These are phyloP conservation scores for Backusella mclennaniae DNA, from an alignment of 192 early-diverging fungal genomes.

Conservation along the genomic window DNA sequence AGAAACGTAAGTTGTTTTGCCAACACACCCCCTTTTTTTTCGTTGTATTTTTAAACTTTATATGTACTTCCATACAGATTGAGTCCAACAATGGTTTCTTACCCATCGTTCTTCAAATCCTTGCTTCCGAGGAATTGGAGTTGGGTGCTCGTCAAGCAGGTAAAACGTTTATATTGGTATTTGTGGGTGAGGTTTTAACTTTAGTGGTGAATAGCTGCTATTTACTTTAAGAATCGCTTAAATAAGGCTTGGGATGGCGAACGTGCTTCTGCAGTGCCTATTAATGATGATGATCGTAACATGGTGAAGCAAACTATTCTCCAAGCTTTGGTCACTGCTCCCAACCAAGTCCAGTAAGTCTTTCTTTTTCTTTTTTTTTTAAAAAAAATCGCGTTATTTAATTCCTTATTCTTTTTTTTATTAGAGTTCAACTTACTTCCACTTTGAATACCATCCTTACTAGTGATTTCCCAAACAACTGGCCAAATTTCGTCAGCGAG, in stretches of 20 bases:
- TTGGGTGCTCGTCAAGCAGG: constrained; percentile 57
- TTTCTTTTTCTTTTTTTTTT: neutral
- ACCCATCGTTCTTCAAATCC: constrained; percentile 50
- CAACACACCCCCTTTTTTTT: neutral
- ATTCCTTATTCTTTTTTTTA: neutral
- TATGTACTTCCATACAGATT: constrained; percentile 12
- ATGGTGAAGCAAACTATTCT: constrained; percentile 76
- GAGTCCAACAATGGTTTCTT: constrained; percentile 52
- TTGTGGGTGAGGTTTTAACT: neutral
- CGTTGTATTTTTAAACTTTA: constrained; percentile 16
- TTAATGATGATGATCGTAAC: constrained; percentile 68
- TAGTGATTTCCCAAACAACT: constrained; percentile 77
- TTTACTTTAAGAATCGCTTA: constrained; percentile 91
- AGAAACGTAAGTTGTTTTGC: constrained; percentile 52
- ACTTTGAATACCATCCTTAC: constrained; percentile 74
- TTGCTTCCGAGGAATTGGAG: constrained; percentile 54
- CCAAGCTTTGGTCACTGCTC: constrained; percentile 66
- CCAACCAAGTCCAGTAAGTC: constrained; percentile 68
- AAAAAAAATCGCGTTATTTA: neutral
- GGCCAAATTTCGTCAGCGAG: constrained; percentile 74
- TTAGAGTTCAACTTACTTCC: constrained; percentile 72
- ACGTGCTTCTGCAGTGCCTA: constrained; percentile 36
- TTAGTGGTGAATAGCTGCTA: constrained; percentile 51
- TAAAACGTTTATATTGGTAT: constrained; percentile 19
- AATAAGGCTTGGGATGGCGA: constrained; percentile 64